These are phyloP conservation scores for Aegilops longissima DNA, from an alignment of 176 grass and related monocot genomes.

Conservation along the genomic window DNA sequence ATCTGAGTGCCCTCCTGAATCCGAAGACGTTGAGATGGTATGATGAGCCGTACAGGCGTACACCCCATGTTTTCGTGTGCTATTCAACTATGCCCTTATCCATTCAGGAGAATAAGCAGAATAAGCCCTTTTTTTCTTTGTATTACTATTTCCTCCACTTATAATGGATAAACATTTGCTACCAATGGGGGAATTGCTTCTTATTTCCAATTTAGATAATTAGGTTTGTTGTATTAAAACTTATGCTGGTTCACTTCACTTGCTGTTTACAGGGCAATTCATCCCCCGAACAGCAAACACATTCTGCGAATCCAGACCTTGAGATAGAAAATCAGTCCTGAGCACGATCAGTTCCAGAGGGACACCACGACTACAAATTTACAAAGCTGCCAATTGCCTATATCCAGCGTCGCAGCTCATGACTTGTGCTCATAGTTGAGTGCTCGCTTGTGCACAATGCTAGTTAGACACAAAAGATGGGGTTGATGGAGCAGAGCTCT, in stretches of 20 bases:
- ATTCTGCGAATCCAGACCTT: neutral
- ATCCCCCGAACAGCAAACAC: neutral
- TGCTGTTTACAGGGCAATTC: conserved; percentile 32
- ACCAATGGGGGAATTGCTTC: neutral
- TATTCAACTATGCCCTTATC: neutral
- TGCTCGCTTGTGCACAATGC: neutral
- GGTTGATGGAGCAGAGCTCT: neutral
- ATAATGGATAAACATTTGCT: too few relatives aligned
- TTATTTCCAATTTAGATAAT: neutral
- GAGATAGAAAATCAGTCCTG: conserved; percentile 17
- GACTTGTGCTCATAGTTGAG: neutral
- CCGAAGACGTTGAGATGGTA: conserved; percentile 37
- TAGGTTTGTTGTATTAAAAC: neutral
- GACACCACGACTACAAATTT: neutral
- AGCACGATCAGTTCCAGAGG: neutral
- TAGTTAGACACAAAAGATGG: neutral
- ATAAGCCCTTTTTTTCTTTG: too few relatives aligned
- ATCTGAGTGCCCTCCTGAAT: neutral
- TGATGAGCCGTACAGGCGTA: neutral
- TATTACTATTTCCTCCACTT: too few relatives aligned
- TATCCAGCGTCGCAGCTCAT: neutral
- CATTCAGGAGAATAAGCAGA: too few relatives aligned
- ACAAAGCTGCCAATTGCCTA: neutral
- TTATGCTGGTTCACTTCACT: neutral
- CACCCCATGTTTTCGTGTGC: neutral